Evolutionary conservation across 208 protist genomes (phyloP), one percentile per base, ranked within the genome.

Genomic region (Crithidia expoeki): DNA sequence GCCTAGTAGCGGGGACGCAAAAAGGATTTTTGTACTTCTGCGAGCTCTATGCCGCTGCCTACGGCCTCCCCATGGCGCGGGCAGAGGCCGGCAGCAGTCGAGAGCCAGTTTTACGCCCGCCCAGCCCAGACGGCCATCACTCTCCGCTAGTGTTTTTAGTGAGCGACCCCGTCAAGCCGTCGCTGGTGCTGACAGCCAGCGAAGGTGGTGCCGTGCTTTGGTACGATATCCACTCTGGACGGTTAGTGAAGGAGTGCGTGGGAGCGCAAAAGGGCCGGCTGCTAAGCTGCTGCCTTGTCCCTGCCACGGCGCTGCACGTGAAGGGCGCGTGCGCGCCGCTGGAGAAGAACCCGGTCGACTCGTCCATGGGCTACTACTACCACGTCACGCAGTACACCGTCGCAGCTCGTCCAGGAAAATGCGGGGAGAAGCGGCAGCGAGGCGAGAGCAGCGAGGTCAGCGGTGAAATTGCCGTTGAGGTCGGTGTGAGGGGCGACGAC

Each of bases 1-100:
- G 67, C 14, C 56, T 94, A 4, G 83, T 85, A 12, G 66, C 78
- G 11, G 91, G 91, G 4, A 90, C 82, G 11, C 38, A 73, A 3
- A 76, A 63, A 16, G 91, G 91, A 12, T 85, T 76, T 27, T 33
- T 96, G 32, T 87, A 77, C 68, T 94, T 96, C 53, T 58, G 52
- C 42, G 52, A 67, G 34, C 69, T 79, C 42, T 57, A 72, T 44
- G 10, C 50, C 7, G 10, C 72, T 11, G 21, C 68, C 21, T 25
- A 46, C 17, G 50, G 49, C 2, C 38, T 72, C 5, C 33, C 67
- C 4, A 21, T 58, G 59, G 28, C 28, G 33, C 17, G 52, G 38
- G 28, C 0, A 2, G 52, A 34, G 58, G 36, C 6, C 32, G 23
- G 49, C 62, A 14, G 50, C 80, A 46, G 52, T 10, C 44, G 44